Evolutionary conservation across 805 yeast genomes (phyloP), one percentile per base, ranked within the genome.

Genomic region (Wickerhamiella sergipiensis): DNA sequence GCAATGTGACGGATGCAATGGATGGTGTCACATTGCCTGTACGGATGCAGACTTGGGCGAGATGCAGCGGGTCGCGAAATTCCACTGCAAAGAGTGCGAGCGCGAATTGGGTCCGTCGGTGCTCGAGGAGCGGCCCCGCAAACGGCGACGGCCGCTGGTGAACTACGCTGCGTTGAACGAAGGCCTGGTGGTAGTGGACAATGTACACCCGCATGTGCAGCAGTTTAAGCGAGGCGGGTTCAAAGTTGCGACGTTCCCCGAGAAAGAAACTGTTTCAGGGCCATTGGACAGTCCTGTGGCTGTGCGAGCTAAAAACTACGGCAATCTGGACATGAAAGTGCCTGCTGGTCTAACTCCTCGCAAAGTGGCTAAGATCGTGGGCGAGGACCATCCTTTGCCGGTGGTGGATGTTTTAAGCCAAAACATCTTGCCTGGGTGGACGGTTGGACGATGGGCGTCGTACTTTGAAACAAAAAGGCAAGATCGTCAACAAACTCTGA

Each of bases 391-490:
- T 3, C 74, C 74, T 0, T 75, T 88, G 1, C 94, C 85, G 50
- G 95, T 88, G 1, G 85, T 88, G 90, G 95, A 88, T 63, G 95
- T 86, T 3, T 71, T 83, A 21, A 81, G 94, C 0, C 96, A 88
- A 59, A 81, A 82, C 50, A 59, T 59, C 12, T 54, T 63, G 3
- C 60, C 81, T 0, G 73, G 75, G 12, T 87, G 95, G 95, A 72
- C 75, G 18, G 64, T 87, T 69, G 74, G 74, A 1, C 72, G 70
- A 53, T 88, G 96, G 95, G 68, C 79, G 50, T 81, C 83, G 38
- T 88, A 87, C 64, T 85, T 79, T 64, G 64, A 69, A 17, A 61
- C 70, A 1, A 66, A 67, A 2, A 60, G 69, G 0, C 70, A 71
- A 12, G 33, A 46, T 29, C 67, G 90, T 44, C 86, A 82, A 55